Base-by-base conservation (phyloP, 345 rosid species). In the Raphanus sativus region DNA sequence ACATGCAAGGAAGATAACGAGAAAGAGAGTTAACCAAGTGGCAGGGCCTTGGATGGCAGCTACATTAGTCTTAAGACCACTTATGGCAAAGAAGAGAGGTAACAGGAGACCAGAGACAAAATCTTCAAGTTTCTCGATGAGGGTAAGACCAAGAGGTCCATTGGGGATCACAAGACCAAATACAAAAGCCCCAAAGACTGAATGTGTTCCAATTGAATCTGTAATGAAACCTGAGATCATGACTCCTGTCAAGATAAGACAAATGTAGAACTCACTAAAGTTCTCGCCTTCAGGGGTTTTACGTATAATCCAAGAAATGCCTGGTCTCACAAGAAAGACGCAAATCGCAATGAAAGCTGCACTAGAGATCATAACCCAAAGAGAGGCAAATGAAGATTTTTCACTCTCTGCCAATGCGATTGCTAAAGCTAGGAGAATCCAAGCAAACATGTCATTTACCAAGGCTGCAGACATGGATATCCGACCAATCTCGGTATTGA, bases 221-320 rank as follows among this genome's bases (percentile, higher is more conserved):
- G 99, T 95, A 48, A 92, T 78, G 86, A 95, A 92, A 25, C 97
- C 99, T 0, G 93, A 84, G 76, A 95, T 86, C 97, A 94, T 94
- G 2, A 92, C 97, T 55, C 99, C 99, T 0, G 97, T 95, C 9
- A 95, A 91, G 71, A 95, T 92, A 16, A 95, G 76, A 59, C 97
- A 92, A 26, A 95, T 84, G 45, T 86, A 80, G 84, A 89, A 89
- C 62, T 95, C 99, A 66, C 91, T 89, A 48, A 82, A 87, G 24
- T 87, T 82, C 81, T 95, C 99, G 36, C 99, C 98, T 76, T 95
- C 99, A 0, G 99, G 97, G 7, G 98, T 92, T 77, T 84, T 82
- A 2, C 87, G 66, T 68, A 95, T 84, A 69, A 95, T 86, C 97
- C 92, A 90, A 4, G 73, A 34, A 34, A 95, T 84, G 2, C 78